Evolutionary conservation across 495 filamentous ascomycete genomes (phyloP).

Genomic region (Diplogelasinospora grovesii): DNA sequence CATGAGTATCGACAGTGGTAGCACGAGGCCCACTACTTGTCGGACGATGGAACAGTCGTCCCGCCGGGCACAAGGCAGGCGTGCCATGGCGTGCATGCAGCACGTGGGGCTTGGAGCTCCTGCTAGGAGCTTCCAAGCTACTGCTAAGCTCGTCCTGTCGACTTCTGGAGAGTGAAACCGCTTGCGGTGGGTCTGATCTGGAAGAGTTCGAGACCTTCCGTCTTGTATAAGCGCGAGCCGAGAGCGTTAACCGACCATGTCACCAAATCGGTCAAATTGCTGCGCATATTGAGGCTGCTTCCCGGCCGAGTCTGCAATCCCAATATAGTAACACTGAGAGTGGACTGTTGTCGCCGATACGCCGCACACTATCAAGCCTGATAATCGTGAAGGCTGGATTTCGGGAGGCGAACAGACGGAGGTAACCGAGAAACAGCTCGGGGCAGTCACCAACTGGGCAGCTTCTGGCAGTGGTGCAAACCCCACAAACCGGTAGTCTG

Average conservation of each 20-base stretch:
- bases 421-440: slow-evolving; percentile 9
- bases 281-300: slow-evolving; percentile 19
- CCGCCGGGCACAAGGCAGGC: too few relatives aligned
- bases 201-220: slow-evolving; percentile 15
- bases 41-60: too few relatives aligned
- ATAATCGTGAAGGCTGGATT: slow-evolving; percentile 11
- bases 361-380: slow-evolving; percentile 8
- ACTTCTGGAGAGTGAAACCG: background rate
- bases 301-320: slow-evolving; percentile 9
- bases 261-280: slow-evolving; percentile 13
- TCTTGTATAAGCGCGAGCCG: slow-evolving; percentile 17
- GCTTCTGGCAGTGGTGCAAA: slow-evolving; percentile 1
- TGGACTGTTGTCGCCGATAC: slow-evolving; percentile 11
- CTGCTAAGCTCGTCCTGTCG: too few relatives aligned
- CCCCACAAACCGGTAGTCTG: background rate
- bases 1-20: too few relatives aligned
- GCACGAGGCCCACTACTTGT: too few relatives aligned
- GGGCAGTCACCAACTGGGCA: background rate
- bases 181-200: slow-evolving; percentile 10
- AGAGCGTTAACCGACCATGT: slow-evolving; percentile 14
- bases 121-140: too few relatives aligned
- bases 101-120: background rate
- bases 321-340: slow-evolving; percentile 19
- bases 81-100: too few relatives aligned
- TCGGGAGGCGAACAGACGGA: slow-evolving; percentile 2